phyloP scores from a whole-genome alignment of 2,329 filamentous ascomycete species.

The Arachnomyces sp. region DNA sequence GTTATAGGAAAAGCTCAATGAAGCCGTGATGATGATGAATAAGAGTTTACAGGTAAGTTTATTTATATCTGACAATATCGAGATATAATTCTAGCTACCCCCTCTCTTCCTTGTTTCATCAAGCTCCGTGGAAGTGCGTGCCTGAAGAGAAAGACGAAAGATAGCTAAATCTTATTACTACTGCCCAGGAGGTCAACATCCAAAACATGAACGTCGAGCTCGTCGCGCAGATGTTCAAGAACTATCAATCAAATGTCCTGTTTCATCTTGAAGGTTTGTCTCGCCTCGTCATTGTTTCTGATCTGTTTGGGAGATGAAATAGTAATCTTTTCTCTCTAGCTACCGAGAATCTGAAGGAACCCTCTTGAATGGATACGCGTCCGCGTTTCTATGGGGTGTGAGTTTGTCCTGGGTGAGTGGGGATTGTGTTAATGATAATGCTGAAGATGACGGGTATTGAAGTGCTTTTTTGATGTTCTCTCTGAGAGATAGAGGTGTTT shows the following conservation, averaged over 20 bases:
- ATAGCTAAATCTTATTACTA: too few relatives aligned
- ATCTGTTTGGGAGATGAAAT: not conserved
- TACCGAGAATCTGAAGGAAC: constrained; percentile 72
- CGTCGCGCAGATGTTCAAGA: constrained; percentile 99
- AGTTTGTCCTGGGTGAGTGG: not conserved
- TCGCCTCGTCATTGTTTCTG: not conserved
- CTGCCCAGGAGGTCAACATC: constrained; percentile 93
- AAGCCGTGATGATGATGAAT: constrained; percentile 86
- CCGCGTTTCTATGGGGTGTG: too few relatives aligned
- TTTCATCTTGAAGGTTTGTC: constrained; percentile 87
- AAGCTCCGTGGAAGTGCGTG: not conserved
- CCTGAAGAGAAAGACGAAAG: too few relatives aligned
- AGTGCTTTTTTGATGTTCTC: too few relatives aligned
- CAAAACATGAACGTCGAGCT: constrained; percentile 99
- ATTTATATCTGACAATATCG: not conserved
- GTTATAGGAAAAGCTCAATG: constrained; percentile 90
- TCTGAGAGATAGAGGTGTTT: not conserved
- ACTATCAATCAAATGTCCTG: constrained; percentile 95
- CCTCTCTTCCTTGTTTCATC: not conserved
- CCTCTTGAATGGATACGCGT: too few relatives aligned
- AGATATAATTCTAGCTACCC: too few relatives aligned
- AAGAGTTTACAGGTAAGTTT: constrained; percentile 69
- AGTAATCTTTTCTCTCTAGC: constrained; percentile 41
- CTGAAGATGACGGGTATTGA: not conserved
- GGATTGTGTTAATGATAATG: not conserved